Evolutionary conservation across 2,329 filamentous ascomycete species (phyloP).

Genomic region (Exophiala lecanii-corni): DNA sequence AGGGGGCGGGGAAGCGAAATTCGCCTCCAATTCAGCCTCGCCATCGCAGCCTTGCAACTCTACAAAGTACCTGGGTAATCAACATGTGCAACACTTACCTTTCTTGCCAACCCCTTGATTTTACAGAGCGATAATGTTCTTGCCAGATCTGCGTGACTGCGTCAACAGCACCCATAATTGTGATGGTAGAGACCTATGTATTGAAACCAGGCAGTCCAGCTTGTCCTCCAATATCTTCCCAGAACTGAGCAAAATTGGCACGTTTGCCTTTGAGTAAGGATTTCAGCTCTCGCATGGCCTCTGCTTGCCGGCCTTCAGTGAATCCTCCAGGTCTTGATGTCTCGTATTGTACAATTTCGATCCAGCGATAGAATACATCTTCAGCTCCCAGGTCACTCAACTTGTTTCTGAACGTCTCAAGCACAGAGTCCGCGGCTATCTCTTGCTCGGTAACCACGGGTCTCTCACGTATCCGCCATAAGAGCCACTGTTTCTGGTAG

Average conservation of each 20-base stretch:
- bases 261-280: slow-evolving; percentile 68
- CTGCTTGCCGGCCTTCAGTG: slow-evolving; percentile 66
- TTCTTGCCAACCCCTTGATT: too few species aligned
- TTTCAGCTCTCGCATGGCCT: slow-evolving; percentile 68
- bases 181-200: background rate
- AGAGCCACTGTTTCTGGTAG: slow-evolving; percentile 60
- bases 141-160: too few species aligned
- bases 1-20: too few species aligned
- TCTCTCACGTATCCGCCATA: slow-evolving; percentile 54
- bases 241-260: slow-evolving; percentile 78
- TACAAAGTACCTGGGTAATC: background rate
- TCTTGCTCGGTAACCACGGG: slow-evolving; percentile 32
- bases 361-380: slow-evolving; percentile 84
- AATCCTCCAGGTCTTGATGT: slow-evolving; percentile 74
- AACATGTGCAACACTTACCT: too few species aligned
- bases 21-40: too few species aligned
- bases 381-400: slow-evolving; percentile 76
- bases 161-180: too few species aligned
- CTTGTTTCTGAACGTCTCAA: slow-evolving; percentile 74
- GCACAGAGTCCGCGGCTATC: slow-evolving; percentile 65
- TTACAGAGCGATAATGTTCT: too few species aligned
- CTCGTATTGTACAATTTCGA: slow-evolving; percentile 87
- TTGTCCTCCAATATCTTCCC: slow-evolving; percentile 64
- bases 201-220: slow-evolving; percentile 50
- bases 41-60: slow-evolving; percentile 7